Evolutionary conservation across 495 filamentous ascomycete genomes (phyloP).

Genomic region (Xylaria castorea): DNA sequence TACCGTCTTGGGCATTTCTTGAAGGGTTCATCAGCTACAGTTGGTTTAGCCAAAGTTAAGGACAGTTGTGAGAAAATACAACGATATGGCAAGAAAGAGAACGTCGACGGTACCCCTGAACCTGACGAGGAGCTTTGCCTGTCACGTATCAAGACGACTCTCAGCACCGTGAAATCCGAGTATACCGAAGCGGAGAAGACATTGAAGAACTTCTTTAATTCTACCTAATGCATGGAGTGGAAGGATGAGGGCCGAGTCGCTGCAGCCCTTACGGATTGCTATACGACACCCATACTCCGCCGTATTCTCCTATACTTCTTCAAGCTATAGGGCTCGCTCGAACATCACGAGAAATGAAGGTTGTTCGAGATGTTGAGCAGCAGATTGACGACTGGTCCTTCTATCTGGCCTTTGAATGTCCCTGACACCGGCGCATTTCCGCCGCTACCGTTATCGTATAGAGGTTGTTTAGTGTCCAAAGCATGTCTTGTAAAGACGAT

Average conservation of each 20-base stretch:
- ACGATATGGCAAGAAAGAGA: conserved; percentile 81
- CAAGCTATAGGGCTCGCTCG: conserved; percentile 20
- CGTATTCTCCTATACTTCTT: not conserved
- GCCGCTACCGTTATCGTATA: conserved; percentile 33
- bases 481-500: conserved; percentile 32
- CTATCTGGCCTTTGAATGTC: conserved; percentile 35
- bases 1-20: conserved; percentile 92
- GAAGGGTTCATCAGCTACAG: conserved; percentile 96
- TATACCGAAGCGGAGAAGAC: conserved; percentile 75
- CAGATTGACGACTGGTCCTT: conserved; percentile 33
- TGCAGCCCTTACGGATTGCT: conserved; percentile 27
- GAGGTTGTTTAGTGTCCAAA: conserved; percentile 36
- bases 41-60: conserved; percentile 90
- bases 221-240: conserved; percentile 34
- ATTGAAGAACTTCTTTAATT: conserved; percentile 74
- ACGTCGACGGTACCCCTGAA: conserved; percentile 73
- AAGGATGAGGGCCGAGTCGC: conserved; percentile 26
- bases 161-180: conserved; percentile 75
- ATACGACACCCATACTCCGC: conserved; percentile 5
- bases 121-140: conserved; percentile 71
- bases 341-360: conserved; percentile 44
- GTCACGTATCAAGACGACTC: conserved; percentile 68
- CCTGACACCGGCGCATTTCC: conserved; percentile 33
- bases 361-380: conserved; percentile 36
- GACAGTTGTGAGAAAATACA: conserved; percentile 97